Base-by-base conservation (phyloP, 106 monocot species). In the Dendrobium chrysotoxum region DNA sequence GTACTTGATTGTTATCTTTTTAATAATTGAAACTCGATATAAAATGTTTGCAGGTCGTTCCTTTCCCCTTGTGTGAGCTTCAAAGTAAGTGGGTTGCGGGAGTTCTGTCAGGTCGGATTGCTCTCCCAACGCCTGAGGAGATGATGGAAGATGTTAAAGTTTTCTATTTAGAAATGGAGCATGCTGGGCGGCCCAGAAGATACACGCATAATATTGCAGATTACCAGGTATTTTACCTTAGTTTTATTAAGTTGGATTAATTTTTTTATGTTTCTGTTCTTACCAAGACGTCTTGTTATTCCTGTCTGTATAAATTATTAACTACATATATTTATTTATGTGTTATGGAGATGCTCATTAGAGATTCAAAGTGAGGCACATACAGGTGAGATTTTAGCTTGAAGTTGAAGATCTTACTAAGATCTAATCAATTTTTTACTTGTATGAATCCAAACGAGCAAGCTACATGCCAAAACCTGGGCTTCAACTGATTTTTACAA, bases 31-130 rank as follows among this genome's bases (percentile, higher is more conserved):
- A 41, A 20, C 76, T 4, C 28, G 9, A 74, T 74, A 68, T 68
- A 6, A 71, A 38, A 13, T 40, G 74, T 40, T 26, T 68, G 25
- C 72, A 96, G 92, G 87, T 91, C 0, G 65, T 79, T 78, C 99
- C 95, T 47, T 99, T 99, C 86, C 94, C 92, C 2, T 44, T 95
- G 83, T 75, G 82, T 76, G 95, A 99, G 80, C 83, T 95, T 20
- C 99, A 99, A 87, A 95, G 95, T 82, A 99, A 93, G 82, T 99
- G 99, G 99, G 89, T 95, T 42, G 92, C 95, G 54, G 83, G 86
- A 42, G 85, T 87, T 83, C 81, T 99, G 78, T 95, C 99, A 42
- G 95, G 93, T 28, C 72, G 87, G 58, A 83, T 95, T 40, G 17
- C 79, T 18, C 91, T 99, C 39, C 93, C 95, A 55, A 83, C 88